phyloP scores from a whole-genome alignment of 192 early-diverging fungal genomes.

The Gonapodya prolifera region DNA sequence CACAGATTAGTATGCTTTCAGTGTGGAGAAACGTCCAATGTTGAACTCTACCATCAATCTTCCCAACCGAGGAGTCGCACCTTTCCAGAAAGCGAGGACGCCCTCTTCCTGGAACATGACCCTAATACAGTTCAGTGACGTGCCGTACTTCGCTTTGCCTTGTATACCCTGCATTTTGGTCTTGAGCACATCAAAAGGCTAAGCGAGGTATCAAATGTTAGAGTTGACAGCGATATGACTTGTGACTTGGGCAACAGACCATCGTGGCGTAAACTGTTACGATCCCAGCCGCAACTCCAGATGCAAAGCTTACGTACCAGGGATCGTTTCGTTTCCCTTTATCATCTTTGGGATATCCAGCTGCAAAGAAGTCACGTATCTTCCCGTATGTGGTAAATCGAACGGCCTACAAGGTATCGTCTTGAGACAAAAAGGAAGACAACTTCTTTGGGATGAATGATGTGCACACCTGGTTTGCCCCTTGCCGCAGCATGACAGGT shows the following conservation, averaged over 20 bases:
- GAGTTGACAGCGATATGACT: too few relatives aligned
- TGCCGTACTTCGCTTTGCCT: slow-evolving; percentile 51
- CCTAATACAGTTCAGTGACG: slow-evolving; percentile 58
- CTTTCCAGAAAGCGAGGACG: slow-evolving; percentile 81
- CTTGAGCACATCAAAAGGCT: too few relatives aligned
- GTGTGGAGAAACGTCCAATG: neutral
- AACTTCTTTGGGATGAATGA: too few relatives aligned
- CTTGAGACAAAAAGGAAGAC: too few relatives aligned
- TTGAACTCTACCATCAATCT: slow-evolving; percentile 56
- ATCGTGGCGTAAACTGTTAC: slow-evolving; percentile 93
- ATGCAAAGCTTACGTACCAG: slow-evolving; percentile 33
- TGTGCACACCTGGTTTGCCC: slow-evolving; percentile 93
- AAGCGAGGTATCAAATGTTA: too few relatives aligned
- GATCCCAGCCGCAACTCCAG: slow-evolving; percentile 73
- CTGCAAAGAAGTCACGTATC: slow-evolving; percentile 43
- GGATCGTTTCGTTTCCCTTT: slow-evolving; percentile 22
- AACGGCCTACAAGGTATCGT: too few relatives aligned
- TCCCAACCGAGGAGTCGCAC: slow-evolving; percentile 78
- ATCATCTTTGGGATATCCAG: slow-evolving; percentile 20
- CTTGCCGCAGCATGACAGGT: slow-evolving; percentile 88
- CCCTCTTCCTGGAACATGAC: slow-evolving; percentile 66
- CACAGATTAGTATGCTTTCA: neutral
- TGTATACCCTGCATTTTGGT: slow-evolving; percentile 87
- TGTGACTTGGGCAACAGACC: too few relatives aligned
- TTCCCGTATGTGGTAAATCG: slow-evolving; percentile 77